phyloP scores from a whole-genome alignment of 805 yeast genomes.

The Scheffersomyces stipitis region DNA sequence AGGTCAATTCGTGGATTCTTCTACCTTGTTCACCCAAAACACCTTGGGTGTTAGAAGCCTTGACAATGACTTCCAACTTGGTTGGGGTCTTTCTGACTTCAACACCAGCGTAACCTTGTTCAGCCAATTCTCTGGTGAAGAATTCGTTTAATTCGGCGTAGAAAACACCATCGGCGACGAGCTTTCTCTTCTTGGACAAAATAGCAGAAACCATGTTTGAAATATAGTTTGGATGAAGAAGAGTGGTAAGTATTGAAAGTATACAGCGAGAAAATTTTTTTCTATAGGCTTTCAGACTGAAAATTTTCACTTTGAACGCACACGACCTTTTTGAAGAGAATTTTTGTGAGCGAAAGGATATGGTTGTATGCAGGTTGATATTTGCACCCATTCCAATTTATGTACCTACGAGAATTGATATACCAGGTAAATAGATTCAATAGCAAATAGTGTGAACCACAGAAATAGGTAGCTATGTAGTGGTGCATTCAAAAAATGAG shows the following conservation, averaged over 20 bases:
- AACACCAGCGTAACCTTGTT: constrained; percentile 99
- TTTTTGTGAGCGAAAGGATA: neutral
- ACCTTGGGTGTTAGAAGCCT: constrained; percentile 98
- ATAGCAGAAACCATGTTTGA: constrained; percentile 43
- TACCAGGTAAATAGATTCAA: no score
- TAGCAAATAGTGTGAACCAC: no score
- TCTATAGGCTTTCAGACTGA: constrained; percentile 1
- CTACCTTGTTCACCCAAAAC: constrained; percentile 99
- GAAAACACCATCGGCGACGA: constrained; percentile 99
- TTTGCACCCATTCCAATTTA: no score
- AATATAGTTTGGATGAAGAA: constrained; percentile 1
- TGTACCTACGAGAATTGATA: no score
- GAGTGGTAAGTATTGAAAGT: constrained; percentile 2
- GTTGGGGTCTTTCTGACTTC: constrained; percentile 98
- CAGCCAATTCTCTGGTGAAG: constrained; percentile 99
- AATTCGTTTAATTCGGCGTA: constrained; percentile 99
- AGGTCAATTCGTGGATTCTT: constrained; percentile 98
- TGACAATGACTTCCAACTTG: constrained; percentile 97
- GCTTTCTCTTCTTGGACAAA: constrained; percentile 95
- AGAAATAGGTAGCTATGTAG: no score
- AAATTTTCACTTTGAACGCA: constrained; percentile 2
- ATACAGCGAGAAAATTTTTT: constrained; percentile 6
- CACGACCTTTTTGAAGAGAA: neutral
- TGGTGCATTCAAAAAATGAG: no score
- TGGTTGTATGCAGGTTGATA: neutral